Evolutionary conservation across 371 early-diverging fungal species (phyloP), one percentile per base, ranked within the genome.

Genomic region (Fennellomyces sp.): DNA sequence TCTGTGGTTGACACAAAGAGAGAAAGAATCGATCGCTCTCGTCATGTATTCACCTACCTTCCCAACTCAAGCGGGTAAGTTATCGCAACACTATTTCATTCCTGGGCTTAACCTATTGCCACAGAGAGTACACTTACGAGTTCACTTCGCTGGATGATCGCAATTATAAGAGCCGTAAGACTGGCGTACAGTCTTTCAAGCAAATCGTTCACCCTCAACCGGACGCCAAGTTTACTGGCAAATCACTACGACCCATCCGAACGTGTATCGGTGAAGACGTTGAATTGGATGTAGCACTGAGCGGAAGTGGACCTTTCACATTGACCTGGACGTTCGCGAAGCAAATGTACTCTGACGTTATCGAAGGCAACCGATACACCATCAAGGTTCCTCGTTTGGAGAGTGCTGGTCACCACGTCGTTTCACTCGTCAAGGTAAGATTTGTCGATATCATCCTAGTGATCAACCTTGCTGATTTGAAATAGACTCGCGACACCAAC

Each of bases 151-250:
- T 81, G 58, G 66, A 68, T 49, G 81, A 81, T 54, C 51, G 63
- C 5, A 62, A 78, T 29, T 81, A 81, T 39, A 80, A 75, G 64
- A 65, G 70, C 7, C 71, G 63, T 5, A 39, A 66, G 12, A 60
- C 72, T 12, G 47, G 61, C 2, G 64, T 73, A 17, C 42, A 61
- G 13, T 55, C 70, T 1, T 67, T 78, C 52, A 63, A 70, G 10
- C 81, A 81, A 51, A 52, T 63, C 1, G 81, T 81, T 1, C 78
- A 78, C 61, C 81, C 81, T 59, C 81, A 81, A 56, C 81, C 81
- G 13, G 71, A 78, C 49, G 81, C 81, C 31, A 57, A 63, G n/a
- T 81, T 81, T 52, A 68, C 28, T n/a, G 60, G 54, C 15, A 39
- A 49, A 11, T 27, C 31, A 6, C 28, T 57, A 6, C 52, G 63